Conservation (phyloP, 1,284 basidiomycete genomes). For the Pseudozyma thailandica region DNA sequence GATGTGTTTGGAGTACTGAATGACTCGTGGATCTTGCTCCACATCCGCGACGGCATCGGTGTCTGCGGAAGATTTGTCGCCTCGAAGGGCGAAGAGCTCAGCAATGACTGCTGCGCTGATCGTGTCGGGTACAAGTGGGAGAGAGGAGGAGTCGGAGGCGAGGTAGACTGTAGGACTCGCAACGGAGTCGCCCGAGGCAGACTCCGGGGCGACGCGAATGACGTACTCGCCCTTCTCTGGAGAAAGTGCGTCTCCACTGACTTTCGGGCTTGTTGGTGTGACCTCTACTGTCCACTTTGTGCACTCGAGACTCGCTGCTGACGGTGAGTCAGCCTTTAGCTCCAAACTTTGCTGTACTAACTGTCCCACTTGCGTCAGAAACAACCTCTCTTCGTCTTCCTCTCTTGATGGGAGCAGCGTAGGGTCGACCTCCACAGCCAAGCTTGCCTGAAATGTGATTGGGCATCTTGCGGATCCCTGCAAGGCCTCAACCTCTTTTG, state of each 20-base stretch:
- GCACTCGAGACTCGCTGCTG: slow-evolving; percentile 31
- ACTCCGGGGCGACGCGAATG: slow-evolving; percentile 6
- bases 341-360: slow-evolving; percentile 32
- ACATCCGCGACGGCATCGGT: slow-evolving; percentile 6
- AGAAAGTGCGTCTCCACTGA: not conserved
- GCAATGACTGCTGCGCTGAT: slow-evolving; percentile 36
- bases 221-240: slow-evolving; percentile 21
- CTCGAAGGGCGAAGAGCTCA: slow-evolving; percentile 22
- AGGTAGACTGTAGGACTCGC: slow-evolving; percentile 12
- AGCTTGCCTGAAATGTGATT: slow-evolving; percentile 19
- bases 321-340: slow-evolving; percentile 15
- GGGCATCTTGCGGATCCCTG: slow-evolving; percentile 30
- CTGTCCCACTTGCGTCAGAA: slow-evolving; percentile 22
- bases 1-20: slow-evolving; percentile 57
- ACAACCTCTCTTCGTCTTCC: not conserved
- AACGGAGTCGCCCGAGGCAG: not conserved
- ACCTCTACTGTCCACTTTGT: slow-evolving; percentile 28
- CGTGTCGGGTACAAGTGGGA: slow-evolving; percentile 29
- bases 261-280: not conserved
- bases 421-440: slow-evolving; percentile 15
- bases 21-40: slow-evolving; percentile 48
- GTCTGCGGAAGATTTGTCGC: slow-evolving; percentile 10
- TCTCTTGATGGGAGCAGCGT: slow-evolving; percentile 7
- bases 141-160: not conserved
- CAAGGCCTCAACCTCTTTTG: slow-evolving; percentile 26